Conservation (phyloP, 2,329 filamentous ascomycete genomes). For the Botryotinia narcissicola region DNA sequence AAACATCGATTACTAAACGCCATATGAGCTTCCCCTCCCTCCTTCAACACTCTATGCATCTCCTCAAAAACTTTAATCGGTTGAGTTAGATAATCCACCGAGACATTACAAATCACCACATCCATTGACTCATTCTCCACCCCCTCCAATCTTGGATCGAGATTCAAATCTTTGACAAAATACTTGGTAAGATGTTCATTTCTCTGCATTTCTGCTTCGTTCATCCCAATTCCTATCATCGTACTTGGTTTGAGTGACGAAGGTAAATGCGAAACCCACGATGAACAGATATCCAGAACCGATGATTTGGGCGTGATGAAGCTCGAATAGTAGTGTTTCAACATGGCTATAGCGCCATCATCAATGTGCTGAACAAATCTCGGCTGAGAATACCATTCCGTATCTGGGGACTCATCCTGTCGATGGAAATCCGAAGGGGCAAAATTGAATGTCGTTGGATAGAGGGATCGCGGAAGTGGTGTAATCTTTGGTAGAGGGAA, state of each 20-base stretch:
- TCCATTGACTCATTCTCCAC: slow-evolving; percentile 39
- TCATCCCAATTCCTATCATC: slow-evolving; percentile 50
- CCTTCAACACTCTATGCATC: slow-evolving; percentile 42
- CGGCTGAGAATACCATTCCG: slow-evolving; percentile 38
- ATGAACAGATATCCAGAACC: slow-evolving; percentile 51
- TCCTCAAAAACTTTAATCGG: slow-evolving; percentile 47
- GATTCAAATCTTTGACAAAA: slow-evolving; percentile 47
- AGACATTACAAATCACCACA: slow-evolving; percentile 50
- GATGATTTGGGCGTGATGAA: slow-evolving; percentile 43
- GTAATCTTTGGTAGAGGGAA: slow-evolving; percentile 19
- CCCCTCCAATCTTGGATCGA: slow-evolving; percentile 27
- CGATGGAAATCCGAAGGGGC: slow-evolving; percentile 25
- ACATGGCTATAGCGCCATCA: slow-evolving; percentile 45
- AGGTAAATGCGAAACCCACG: slow-evolving; percentile 44
- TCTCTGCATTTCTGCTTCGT: slow-evolving; percentile 44
- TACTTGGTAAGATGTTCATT: slow-evolving; percentile 42
- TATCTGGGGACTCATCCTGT: slow-evolving; percentile 29
- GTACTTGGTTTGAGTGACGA: slow-evolving; percentile 36
- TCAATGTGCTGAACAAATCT: slow-evolving; percentile 55
- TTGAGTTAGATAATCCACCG: slow-evolving; percentile 50
- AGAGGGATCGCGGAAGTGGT: slow-evolving; percentile 30
- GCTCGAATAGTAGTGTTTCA: slow-evolving; percentile 47
- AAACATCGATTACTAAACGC: slow-evolving; percentile 53
- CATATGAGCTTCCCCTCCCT: slow-evolving; percentile 49
- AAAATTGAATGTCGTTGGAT: slow-evolving; percentile 27